These are phyloP conservation scores for Vigna angularis DNA, from an alignment of 306 rosid genomes.

Conservation along the genomic window DNA sequence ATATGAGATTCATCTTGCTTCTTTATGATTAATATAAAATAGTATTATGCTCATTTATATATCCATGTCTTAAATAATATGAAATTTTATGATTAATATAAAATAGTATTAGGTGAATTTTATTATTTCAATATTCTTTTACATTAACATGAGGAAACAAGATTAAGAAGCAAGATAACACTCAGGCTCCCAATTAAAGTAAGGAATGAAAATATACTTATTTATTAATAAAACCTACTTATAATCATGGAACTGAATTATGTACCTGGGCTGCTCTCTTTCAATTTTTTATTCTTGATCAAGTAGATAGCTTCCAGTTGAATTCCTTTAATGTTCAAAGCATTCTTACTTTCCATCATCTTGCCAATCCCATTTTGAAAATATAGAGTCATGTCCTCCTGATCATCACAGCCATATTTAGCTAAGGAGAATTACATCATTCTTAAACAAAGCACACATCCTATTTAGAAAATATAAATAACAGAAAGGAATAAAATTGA, in stretches of 20 bases:
- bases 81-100: too few species aligned
- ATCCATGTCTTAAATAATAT: too few species aligned
- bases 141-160: too few species aligned
- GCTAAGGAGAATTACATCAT: not conserved
- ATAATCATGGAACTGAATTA: not conserved
- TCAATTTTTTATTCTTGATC: constrained; percentile 61
- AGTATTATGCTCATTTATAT: too few species aligned
- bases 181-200: too few species aligned
- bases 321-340: constrained; percentile 29
- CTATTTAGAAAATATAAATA: not conserved
- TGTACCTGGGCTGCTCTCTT: constrained; percentile 55
- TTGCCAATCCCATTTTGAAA: constrained; percentile 40
- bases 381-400: constrained; percentile 61
- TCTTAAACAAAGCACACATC: constrained; percentile 18
- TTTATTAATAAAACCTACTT: too few species aligned
- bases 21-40: too few species aligned
- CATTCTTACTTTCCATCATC: constrained; percentile 39
- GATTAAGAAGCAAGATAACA: too few species aligned
- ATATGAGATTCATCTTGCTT: too few species aligned
- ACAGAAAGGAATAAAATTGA: constrained; percentile 7
- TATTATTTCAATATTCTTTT: too few species aligned
- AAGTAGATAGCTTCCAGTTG: constrained; percentile 46
- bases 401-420: constrained; percentile 33
- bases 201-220: too few species aligned
- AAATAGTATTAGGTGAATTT: too few species aligned